These are phyloP conservation scores for Trichomonascaceae sp. DNA, from an alignment of 1,139 yeast genomes.

Conservation along the genomic window DNA sequence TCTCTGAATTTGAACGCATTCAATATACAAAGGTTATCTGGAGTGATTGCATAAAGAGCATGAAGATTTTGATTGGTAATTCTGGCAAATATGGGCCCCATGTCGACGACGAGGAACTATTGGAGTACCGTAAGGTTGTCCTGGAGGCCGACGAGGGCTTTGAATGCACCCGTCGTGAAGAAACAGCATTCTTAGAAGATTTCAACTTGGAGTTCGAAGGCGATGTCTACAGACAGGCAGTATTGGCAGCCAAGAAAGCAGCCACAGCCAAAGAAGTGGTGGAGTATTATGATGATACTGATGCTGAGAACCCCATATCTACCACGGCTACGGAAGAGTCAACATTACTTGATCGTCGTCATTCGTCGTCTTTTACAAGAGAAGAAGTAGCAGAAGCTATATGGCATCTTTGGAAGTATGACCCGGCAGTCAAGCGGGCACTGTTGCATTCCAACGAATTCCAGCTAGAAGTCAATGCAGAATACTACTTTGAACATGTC, in stretches of 20 bases:
- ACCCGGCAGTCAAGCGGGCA: conserved; percentile 59
- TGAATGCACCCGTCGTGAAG: conserved; percentile 9
- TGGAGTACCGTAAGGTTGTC: conserved; percentile 10
- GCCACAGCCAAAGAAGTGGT: conserved; percentile 1
- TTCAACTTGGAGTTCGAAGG: conserved; percentile 6
- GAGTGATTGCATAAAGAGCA: conserved; percentile 86
- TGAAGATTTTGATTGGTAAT: conserved; percentile 65
- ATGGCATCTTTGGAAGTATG: conserved; percentile 57
- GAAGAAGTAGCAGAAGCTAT: conserved; percentile 64
- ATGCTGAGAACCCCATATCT: conserved; percentile 2
- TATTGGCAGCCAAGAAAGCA: background rate
- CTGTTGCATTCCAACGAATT: conserved; percentile 64
- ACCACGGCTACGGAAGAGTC: conserved; percentile 8
- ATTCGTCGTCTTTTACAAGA: conserved; percentile 20
- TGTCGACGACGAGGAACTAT: conserved; percentile 7
- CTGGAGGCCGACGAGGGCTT: conserved; percentile 14
- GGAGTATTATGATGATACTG: conserved; percentile 3
- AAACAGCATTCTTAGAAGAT: conserved; percentile 7
- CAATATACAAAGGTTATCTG: conserved; percentile 89
- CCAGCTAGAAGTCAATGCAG: conserved; percentile 75
- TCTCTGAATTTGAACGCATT: conserved; percentile 66
- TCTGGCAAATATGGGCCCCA: background rate
- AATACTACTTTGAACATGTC: conserved; percentile 69
- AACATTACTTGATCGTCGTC: background rate
- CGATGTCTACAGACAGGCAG: conserved; percentile 9